These are phyloP conservation scores for Colletotrichum sublineola DNA, from an alignment of 2,329 filamentous ascomycete genomes.

Conservation along the genomic window DNA sequence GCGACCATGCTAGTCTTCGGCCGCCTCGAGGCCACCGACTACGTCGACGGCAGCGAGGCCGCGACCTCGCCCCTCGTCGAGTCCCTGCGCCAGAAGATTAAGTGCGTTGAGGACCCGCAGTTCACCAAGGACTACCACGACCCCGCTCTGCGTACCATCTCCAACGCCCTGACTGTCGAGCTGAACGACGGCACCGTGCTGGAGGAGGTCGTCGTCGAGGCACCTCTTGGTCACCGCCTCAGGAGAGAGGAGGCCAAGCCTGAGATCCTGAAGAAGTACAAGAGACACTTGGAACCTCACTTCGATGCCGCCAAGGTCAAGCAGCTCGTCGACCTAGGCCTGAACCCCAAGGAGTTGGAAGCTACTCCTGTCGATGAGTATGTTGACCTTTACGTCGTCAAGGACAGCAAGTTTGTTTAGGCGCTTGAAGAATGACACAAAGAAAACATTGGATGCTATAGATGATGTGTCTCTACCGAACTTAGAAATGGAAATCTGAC, in stretches of 20 bases:
- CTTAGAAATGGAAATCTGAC: conserved; percentile 28
- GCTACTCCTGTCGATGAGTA: conserved; percentile 90
- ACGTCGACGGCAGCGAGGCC: conserved; percentile 91
- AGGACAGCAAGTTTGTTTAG: conserved; percentile 72
- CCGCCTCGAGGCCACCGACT: conserved; percentile 92
- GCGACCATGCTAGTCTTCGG: conserved; percentile 96
- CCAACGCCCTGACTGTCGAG: conserved; percentile 94
- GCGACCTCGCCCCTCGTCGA: conserved; percentile 92
- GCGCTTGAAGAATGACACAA: conserved; percentile 1
- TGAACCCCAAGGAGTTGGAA: conserved; percentile 82
- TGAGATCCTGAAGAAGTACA: conserved; percentile 94
- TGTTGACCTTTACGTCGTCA: conserved; percentile 82
- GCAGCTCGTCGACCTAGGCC: conserved; percentile 84
- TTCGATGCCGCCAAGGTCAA: conserved; percentile 82
- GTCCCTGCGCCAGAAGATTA: conserved; percentile 91
- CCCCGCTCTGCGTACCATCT: conserved; percentile 92
- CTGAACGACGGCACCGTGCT: conserved; percentile 94
- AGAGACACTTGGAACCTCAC: conserved; percentile 89
- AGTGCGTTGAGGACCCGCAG: conserved; percentile 94
- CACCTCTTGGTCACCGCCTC: conserved; percentile 91
- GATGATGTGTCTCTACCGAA: conserved; percentile 16
- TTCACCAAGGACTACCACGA: conserved; percentile 98
- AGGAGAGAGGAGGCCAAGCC: conserved; percentile 97
- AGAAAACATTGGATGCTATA: conserved; percentile 32
- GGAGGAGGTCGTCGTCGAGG: conserved; percentile 92